A percentile compares a stretch with the other conserved stretches of the same genome.
These are phyloP conservation scores for Cladosporium oxysporum DNA, from an alignment of 2,329 filamentous ascomycete genomes.

Conservation along the genomic window DNA sequence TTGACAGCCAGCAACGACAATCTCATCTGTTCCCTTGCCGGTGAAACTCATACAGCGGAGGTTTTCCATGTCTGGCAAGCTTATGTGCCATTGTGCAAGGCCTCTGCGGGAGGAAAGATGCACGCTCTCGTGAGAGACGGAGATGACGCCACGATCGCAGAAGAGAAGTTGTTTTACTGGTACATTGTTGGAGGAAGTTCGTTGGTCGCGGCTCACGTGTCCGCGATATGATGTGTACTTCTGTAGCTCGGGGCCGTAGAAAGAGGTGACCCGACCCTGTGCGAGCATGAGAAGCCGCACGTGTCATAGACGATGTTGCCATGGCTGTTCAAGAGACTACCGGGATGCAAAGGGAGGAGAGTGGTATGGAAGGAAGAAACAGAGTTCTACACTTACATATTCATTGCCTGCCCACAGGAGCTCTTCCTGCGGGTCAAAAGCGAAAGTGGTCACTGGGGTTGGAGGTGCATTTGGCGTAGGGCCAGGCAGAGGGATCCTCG, in stretches of 20 bases:
- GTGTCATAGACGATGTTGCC: conserved; percentile 2
- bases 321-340: background rate
- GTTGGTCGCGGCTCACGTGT: conserved; percentile 55
- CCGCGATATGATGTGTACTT: conserved; percentile 88
- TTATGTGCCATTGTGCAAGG: conserved; percentile 83
- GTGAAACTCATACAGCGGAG: conserved; percentile 95
- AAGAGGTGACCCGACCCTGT: conserved; percentile 85
- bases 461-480: conserved; percentile 66
- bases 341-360: background rate
- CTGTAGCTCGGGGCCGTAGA: conserved; percentile 81
- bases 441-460: conserved; percentile 74
- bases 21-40: conserved; percentile 77
- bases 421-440: conserved; percentile 87
- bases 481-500: conserved; percentile 78
- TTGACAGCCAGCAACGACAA: conserved; percentile 86
- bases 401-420: conserved; percentile 92
- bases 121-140: conserved; percentile 77
- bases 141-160: conserved; percentile 86
- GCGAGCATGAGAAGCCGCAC: conserved; percentile 5
- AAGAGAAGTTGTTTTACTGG: conserved; percentile 85
- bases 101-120: conserved; percentile 88
- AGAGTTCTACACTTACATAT: conserved; percentile 60
- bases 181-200: conserved; percentile 57
- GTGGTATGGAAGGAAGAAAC: background rate
- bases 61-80: conserved; percentile 76